Evolutionary conservation across 164 flowering plant species (phyloP).

Genomic region (Chimonanthus praecox): DNA sequence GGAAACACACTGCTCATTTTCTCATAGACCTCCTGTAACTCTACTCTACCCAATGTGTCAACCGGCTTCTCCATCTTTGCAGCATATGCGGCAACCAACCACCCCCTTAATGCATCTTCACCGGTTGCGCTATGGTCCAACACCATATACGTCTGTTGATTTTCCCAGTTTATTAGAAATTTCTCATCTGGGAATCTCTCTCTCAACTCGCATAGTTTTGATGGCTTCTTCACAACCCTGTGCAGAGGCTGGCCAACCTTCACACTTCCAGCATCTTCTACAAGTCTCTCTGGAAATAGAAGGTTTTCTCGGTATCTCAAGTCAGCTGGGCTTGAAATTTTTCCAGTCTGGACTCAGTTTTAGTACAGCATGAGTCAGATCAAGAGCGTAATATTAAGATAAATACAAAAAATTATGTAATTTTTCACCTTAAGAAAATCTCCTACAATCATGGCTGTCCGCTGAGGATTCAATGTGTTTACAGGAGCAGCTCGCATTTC

Average conservation of each 20-base stretch:
- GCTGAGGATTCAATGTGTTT: slow-evolving; percentile 88
- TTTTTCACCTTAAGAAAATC: slow-evolving; percentile 67
- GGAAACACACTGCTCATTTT: slow-evolving; percentile 51
- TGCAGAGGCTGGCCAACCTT: slow-evolving; percentile 67
- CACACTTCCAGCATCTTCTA: slow-evolving; percentile 81
- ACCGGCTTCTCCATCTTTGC: slow-evolving; percentile 33
- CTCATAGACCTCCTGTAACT: slow-evolving; percentile 55
- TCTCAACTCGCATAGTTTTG: slow-evolving; percentile 45
- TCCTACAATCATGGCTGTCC: slow-evolving; percentile 83
- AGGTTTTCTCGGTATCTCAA: slow-evolving; percentile 84
- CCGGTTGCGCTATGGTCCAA: slow-evolving; percentile 75
- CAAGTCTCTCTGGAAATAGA: slow-evolving; percentile 63
- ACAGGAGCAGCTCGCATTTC: slow-evolving; percentile 93
- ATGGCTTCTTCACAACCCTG: slow-evolving; percentile 50
- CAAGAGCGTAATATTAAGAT: neutral
- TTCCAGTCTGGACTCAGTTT: slow-evolving; percentile 52
- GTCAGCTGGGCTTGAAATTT: slow-evolving; percentile 79
- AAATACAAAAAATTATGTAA: neutral
- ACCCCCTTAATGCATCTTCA: slow-evolving; percentile 91
- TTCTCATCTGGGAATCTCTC: slow-evolving; percentile 66
- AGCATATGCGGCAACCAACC: slow-evolving; percentile 95
- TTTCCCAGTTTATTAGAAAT: slow-evolving; percentile 46
- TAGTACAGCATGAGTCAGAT: neutral
- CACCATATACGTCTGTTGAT: slow-evolving; percentile 62
- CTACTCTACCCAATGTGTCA: slow-evolving; percentile 11